Conservation (phyloP, 805 yeast genomes). For the Clavispora asparagi region DNA sequence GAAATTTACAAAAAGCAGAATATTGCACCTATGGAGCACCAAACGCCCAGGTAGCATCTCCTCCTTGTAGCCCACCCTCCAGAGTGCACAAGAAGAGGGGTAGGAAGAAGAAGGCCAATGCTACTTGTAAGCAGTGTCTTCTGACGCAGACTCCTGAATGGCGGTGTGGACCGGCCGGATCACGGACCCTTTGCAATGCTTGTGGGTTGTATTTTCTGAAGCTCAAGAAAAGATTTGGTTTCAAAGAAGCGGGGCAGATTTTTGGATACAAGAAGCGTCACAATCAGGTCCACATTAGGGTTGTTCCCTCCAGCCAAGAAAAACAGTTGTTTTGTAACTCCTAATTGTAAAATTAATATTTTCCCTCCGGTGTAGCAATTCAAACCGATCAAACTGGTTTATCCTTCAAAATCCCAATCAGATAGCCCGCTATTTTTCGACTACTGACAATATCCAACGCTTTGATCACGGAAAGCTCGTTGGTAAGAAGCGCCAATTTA, state of each 20-base stretch:
- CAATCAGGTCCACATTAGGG: conserved; percentile 11
- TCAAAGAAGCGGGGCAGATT: conserved; percentile 29
- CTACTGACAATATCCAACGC: conserved; percentile 4
- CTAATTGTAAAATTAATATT: neutral
- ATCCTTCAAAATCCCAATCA: neutral
- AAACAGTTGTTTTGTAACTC: neutral
- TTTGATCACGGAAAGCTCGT: conserved; percentile 19
- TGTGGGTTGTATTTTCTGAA: conserved; percentile 79
- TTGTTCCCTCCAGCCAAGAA: conserved; percentile 12
- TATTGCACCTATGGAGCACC: neutral
- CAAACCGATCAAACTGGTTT: neutral
- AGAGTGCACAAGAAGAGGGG: conserved; percentile 12
- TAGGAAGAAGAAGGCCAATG: conserved; percentile 13
- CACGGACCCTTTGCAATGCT: conserved; percentile 82
- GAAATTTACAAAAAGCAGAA: neutral
- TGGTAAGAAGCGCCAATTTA: conserved; percentile 26
- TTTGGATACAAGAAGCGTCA: conserved; percentile 11
- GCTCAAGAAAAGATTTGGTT: conserved; percentile 45
- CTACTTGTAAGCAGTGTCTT: conserved; percentile 13
- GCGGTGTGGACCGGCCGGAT: conserved; percentile 86
- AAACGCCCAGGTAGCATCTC: neutral
- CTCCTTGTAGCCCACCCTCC: neutral
- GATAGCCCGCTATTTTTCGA: neutral
- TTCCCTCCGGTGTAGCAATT: neutral
- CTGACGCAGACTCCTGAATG: conserved; percentile 76